Evolutionary conservation across 2,329 filamentous ascomycete species (phyloP).

Genomic region (Dothideomycetidae sp.): DNA sequence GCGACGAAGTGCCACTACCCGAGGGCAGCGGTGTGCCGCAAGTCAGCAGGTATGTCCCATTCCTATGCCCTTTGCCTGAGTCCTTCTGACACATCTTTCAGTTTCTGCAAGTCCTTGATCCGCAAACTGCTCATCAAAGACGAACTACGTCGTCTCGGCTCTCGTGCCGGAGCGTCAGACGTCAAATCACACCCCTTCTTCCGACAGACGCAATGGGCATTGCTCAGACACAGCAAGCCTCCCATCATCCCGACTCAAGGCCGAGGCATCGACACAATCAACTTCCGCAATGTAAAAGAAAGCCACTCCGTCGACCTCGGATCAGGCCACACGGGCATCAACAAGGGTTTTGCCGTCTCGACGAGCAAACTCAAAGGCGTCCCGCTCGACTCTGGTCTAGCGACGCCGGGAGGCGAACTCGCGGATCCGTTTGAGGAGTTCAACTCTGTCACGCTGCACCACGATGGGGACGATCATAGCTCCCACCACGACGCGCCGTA

Average conservation of each 20-base stretch:
- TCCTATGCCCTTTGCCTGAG: too few relatives aligned
- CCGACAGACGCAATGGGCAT: constrained; percentile 86
- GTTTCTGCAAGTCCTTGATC: constrained; percentile 91
- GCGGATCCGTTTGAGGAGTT: constrained; percentile 95
- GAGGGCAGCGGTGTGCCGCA: constrained; percentile 72
- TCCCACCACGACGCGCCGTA: too few relatives aligned
- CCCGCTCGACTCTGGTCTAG: constrained; percentile 69
- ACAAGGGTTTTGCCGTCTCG: constrained; percentile 24
- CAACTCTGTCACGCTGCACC: constrained; percentile 93
- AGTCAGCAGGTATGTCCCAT: constrained; percentile 67
- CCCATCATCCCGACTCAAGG: constrained; percentile 90
- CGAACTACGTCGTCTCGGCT: constrained; percentile 82
- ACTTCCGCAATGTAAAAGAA: constrained; percentile 97
- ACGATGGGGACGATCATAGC: constrained; percentile 60
- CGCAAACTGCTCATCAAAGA: constrained; percentile 97
- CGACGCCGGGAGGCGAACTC: constrained; percentile 69
- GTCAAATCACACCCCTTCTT: constrained; percentile 97
- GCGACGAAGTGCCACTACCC: constrained; percentile 91
- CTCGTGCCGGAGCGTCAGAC: constrained; percentile 87
- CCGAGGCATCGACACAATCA: constrained; percentile 81
- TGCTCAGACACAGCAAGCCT: constrained; percentile 94
- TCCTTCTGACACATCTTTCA: too few relatives aligned
- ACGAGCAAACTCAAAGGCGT: constrained; percentile 52
- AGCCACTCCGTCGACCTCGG: constrained; percentile 84
- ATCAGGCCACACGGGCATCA: constrained; percentile 24